Percentiles rank a stretch among this genome's conserved stretches.
Conservation (phyloP, 2,329 filamentous ascomycete species). For the Aspergillus fumigatus region DNA sequence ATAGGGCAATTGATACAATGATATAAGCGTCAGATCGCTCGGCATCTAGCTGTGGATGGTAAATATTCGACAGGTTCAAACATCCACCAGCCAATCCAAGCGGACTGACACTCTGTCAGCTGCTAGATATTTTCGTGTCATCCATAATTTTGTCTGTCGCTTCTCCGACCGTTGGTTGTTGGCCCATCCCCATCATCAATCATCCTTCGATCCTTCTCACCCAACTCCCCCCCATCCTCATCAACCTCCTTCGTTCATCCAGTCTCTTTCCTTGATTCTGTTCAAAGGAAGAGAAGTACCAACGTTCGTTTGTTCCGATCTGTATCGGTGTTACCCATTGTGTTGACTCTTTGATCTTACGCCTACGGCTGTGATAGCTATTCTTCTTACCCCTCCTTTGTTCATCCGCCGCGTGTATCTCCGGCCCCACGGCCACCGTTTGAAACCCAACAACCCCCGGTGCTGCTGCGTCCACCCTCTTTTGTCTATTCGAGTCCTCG, state of each 20-base stretch:
- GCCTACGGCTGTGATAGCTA: neutral
- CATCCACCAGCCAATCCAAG: neutral
- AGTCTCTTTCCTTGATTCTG: neutral
- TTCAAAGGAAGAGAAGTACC: neutral
- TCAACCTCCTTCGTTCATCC: neutral
- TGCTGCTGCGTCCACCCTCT: constrained; percentile 3
- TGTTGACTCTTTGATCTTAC: neutral
- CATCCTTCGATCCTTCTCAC: neutral
- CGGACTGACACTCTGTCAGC: neutral
- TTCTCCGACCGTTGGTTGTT: neutral
- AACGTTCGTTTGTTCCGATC: neutral
- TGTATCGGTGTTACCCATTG: neutral
- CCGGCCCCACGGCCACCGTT: neutral
- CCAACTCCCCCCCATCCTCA: constrained; percentile 1
- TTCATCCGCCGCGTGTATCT: neutral
- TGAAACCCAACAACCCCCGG: constrained; percentile 2
- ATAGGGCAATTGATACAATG: neutral
- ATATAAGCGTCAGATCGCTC: neutral
- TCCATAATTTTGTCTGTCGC: neutral
- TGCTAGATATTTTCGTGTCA: neutral
- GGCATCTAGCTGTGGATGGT: neutral
- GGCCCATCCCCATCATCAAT: neutral
- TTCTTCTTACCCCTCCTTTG: neutral
- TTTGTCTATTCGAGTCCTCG: neutral
- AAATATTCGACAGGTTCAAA: neutral